phyloP scores from a whole-genome alignment of 176 grass and related monocot species.

The Poa annua region DNA sequence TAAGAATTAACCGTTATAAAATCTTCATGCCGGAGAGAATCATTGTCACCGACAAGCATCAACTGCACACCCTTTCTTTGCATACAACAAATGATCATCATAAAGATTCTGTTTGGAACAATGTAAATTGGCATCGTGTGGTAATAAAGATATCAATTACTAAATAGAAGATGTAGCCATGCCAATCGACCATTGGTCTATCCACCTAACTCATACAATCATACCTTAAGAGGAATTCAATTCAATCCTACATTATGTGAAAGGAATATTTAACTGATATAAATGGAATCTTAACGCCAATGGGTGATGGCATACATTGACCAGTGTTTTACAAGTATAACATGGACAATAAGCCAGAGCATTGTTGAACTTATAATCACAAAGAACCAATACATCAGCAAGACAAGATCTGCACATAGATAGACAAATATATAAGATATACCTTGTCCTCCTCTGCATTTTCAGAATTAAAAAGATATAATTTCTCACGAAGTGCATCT shows the following conservation, averaged over 20 bases:
- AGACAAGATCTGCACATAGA: constrained; percentile 16
- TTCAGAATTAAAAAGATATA: constrained; percentile 96
- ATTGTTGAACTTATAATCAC: neutral
- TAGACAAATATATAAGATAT: constrained; percentile 20
- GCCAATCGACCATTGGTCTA: no score
- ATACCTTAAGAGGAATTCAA: neutral
- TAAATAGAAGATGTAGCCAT: no score
- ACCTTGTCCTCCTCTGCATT: constrained; percentile 92
- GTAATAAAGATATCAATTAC: no score
- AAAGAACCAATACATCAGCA: neutral
- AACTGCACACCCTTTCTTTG: no score
- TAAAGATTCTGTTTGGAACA: no score
- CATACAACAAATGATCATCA: no score
- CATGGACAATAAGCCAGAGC: neutral
- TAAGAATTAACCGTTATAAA: no score
- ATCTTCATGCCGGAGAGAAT: no score
- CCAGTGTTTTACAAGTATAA: neutral
- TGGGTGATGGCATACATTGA: neutral
- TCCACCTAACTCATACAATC: neutral
- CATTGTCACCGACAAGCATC: no score
- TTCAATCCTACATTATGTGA: neutral
- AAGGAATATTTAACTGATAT: neutral
- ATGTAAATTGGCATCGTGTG: no score
- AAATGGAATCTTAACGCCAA: neutral
- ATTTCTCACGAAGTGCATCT: constrained; percentile 81